Base-by-base conservation (phyloP, 805 yeast species). In the Yamadazyma tumulicola region DNA sequence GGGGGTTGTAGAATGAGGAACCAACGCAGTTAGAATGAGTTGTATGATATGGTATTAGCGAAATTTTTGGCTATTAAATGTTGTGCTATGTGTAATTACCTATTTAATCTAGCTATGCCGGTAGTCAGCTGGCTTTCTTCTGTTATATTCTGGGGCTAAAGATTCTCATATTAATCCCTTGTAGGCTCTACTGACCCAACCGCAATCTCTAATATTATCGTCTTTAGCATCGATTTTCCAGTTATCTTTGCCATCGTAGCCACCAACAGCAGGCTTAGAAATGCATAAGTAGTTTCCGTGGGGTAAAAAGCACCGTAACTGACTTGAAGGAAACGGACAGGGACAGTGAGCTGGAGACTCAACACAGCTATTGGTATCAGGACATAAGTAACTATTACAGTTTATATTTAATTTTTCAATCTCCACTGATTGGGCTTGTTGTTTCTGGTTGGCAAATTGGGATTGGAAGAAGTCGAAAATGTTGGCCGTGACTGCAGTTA, bases 301-400 rank as follows among this genome's bases (percentile, higher is more conserved):
- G 0, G 96, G 95, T 26, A 85, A 63, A 2, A 72, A 54, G 57
- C 98, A 93, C 51, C 85, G 83, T 41, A 85, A 51, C 54, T 91
- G 96, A 1, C 94, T 80, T 39, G 79, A 76, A 1, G 96, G 93
- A 52, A 77, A 91, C 2, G 86, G 87, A 55, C 98, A 93, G 1
- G 97, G 96, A 55, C 98, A 93, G 33, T 81, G 84, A 6, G 69
- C 46, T 0, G 86, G 77, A 1, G 59, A 49, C 2, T 70, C 68
- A 0, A 86, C 98, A 63, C 98, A 93, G 7, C 68, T 68, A 26
- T 79, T 66, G 0, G 97, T 86, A 46, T 81, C 95, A 3, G 86
- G 86, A 54, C 98, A 93, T 22, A 91, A 59, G 54, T 81, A 91
- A 5, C 65, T 64, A 7, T 61, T 57, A 52, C 98, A 93, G 3